Evolutionary conservation across 2,329 filamentous ascomycete species (phyloP).

Genomic region (Tolypocladium endophyticum): DNA sequence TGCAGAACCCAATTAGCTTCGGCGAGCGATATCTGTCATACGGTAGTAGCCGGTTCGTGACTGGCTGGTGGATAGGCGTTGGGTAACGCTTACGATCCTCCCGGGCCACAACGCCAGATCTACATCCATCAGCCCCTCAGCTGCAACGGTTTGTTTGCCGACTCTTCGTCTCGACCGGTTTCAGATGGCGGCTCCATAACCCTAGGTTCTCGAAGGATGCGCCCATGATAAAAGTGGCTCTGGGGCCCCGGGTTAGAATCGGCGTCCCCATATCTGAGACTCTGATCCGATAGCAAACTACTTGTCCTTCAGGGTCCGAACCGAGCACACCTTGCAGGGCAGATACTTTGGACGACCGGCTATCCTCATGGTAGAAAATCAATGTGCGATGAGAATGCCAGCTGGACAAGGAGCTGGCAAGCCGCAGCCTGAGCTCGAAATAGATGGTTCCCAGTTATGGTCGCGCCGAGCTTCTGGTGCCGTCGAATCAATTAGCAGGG

Average conservation of each 20-base stretch:
- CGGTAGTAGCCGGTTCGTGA: not conserved
- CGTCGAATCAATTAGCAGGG: not conserved
- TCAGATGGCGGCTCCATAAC: not conserved
- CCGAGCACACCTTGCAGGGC: not conserved
- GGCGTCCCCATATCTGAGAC: not conserved
- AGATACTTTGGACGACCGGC: not conserved
- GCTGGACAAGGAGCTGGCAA: not conserved
- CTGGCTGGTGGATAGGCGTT: not conserved
- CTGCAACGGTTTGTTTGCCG: not conserved
- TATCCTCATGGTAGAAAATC: not conserved
- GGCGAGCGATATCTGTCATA: not conserved
- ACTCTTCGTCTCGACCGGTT: not conserved
- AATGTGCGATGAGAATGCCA: not conserved
- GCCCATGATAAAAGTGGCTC: not conserved
- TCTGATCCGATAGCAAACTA: not conserved
- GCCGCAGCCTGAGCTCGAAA: not conserved
- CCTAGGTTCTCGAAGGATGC: not conserved
- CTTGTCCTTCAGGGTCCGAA: not conserved
- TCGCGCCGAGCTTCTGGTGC: not conserved
- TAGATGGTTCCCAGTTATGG: not conserved
- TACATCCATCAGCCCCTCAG: not conserved
- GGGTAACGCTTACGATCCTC: not conserved
- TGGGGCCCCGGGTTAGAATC: not conserved
- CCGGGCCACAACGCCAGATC: not conserved
- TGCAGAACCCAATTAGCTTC: no score